Conservation (phyloP, 768 basidiomycete species). For the Agaricus sinodeliciosus region DNA sequence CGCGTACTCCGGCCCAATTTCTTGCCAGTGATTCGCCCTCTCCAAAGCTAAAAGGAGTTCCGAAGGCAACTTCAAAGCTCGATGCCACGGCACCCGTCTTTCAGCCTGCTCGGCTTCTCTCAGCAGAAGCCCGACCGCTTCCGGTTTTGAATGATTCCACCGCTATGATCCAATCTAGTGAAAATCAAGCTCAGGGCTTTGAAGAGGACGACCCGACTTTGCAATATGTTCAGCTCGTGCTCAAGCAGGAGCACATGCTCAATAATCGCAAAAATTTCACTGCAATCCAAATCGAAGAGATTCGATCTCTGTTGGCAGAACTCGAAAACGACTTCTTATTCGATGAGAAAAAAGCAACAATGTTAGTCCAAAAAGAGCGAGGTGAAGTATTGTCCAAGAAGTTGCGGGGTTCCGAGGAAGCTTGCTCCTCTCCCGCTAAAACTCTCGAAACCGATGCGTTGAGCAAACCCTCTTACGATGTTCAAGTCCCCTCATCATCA, state of each 20-base stretch:
- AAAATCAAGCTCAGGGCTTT: slow-evolving; percentile 7
- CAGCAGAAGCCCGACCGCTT: background rate
- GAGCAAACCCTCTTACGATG: background rate
- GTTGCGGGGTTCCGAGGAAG: slow-evolving; percentile 18
- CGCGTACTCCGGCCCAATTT: slow-evolving; percentile 28
- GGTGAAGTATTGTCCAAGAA: slow-evolving; percentile 42
- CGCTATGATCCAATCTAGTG: no score
- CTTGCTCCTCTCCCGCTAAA: background rate
- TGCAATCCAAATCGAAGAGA: slow-evolving; percentile 22
- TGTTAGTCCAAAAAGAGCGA: slow-evolving; percentile 46
- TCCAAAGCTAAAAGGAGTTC: slow-evolving; percentile 13
- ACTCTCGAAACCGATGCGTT: background rate
- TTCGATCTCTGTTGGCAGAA: slow-evolving; percentile 36
- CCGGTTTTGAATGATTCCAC: background rate
- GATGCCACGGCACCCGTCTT: slow-evolving; percentile 35
- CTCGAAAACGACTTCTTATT: slow-evolving; percentile 64
- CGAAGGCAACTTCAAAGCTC: slow-evolving; percentile 17
- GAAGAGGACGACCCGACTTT: slow-evolving; percentile 51
- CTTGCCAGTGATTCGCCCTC: slow-evolving; percentile 16
- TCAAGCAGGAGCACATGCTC: slow-evolving; percentile 44
- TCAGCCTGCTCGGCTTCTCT: slow-evolving; percentile 18
- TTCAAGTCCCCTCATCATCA: background rate
- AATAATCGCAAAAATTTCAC: slow-evolving; percentile 21
- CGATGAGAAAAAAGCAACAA: slow-evolving; percentile 58
- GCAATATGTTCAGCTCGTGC: slow-evolving; percentile 57